Conservation (phyloP, 352 stramenopile genomes). For the Globisporangium acanthophoron region DNA sequence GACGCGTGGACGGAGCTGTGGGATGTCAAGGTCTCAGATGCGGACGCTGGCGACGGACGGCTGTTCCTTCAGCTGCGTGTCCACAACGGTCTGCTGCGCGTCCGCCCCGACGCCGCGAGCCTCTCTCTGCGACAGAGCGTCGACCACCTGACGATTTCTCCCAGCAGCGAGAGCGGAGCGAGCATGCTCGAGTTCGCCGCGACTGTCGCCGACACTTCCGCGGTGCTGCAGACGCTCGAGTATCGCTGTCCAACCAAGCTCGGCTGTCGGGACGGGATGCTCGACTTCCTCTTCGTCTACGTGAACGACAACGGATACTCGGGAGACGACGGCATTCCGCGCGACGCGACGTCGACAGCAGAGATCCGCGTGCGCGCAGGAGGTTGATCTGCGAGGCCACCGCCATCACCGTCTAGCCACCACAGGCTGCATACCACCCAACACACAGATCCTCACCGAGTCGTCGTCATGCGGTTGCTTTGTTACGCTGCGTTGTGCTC, state of each 20-base stretch:
- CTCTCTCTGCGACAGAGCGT: constrained; percentile 2
- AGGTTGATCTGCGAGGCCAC: not conserved
- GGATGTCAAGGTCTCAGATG: constrained; percentile 29
- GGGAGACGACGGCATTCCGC: constrained; percentile 22
- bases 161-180: not conserved
- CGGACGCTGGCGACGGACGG: constrained; percentile 30
- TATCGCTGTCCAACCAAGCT: constrained; percentile 26
- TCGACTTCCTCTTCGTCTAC: constrained; percentile 34
- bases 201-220: constrained; percentile 10
- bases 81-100: constrained; percentile 29
- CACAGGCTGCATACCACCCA: not conserved
- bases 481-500: not conserved
- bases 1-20: constrained; percentile 22
- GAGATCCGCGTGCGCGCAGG: constrained; percentile 4
- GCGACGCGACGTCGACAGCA: constrained; percentile 16
- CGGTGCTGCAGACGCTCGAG: constrained; percentile 27
- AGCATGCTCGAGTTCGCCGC: constrained; percentile 29
- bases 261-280: constrained; percentile 21
- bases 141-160: not conserved
- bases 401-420: no score
- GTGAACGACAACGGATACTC: constrained; percentile 61
- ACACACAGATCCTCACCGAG: not conserved
- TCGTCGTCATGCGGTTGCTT: not conserved
- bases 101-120: not conserved
- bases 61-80: constrained; percentile 41